phyloP scores from a whole-genome alignment of 2,329 filamentous ascomycete genomes.

The Penicillium janthinellum region DNA sequence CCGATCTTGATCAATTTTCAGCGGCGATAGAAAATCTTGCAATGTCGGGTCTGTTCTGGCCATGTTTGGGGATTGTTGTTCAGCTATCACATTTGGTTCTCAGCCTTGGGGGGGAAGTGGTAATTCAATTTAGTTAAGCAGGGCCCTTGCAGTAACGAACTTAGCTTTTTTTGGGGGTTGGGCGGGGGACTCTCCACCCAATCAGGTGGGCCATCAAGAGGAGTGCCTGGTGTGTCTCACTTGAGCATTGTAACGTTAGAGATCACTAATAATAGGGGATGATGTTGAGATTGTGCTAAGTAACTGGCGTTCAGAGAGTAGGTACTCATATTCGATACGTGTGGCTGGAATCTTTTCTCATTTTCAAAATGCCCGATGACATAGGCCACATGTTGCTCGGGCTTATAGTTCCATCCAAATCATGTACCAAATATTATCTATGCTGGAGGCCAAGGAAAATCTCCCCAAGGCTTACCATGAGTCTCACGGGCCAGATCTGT shows the following conservation, averaged over 20 bases:
- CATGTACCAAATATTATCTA: not conserved
- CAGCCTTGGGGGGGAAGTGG: not conserved
- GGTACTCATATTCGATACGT: too few relatives aligned
- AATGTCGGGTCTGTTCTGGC: slow-evolving; percentile 17
- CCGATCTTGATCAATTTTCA: slow-evolving; percentile 32
- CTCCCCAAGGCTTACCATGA: not conserved
- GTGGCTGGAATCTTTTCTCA: too few relatives aligned
- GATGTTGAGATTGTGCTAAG: not conserved
- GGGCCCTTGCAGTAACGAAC: not conserved
- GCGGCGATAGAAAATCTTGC: slow-evolving; percentile 33
- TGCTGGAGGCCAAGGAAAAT: not conserved
- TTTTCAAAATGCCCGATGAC: too few relatives aligned
- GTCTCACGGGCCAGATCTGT: not conserved
- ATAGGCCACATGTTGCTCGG: too few relatives aligned
- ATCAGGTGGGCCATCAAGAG: not conserved
- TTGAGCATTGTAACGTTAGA: not conserved
- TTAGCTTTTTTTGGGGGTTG: not conserved
- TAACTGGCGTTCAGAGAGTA: too few relatives aligned
- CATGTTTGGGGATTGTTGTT: slow-evolving; percentile 8
- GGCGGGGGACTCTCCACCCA: not conserved
- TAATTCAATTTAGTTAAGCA: not conserved
- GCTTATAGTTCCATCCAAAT: not conserved
- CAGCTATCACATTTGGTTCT: not conserved
- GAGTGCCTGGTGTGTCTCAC: not conserved
- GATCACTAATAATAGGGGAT: not conserved